phyloP scores from a whole-genome alignment of 2,329 filamentous ascomycete genomes.

The Endoconidiophora polonica region DNA sequence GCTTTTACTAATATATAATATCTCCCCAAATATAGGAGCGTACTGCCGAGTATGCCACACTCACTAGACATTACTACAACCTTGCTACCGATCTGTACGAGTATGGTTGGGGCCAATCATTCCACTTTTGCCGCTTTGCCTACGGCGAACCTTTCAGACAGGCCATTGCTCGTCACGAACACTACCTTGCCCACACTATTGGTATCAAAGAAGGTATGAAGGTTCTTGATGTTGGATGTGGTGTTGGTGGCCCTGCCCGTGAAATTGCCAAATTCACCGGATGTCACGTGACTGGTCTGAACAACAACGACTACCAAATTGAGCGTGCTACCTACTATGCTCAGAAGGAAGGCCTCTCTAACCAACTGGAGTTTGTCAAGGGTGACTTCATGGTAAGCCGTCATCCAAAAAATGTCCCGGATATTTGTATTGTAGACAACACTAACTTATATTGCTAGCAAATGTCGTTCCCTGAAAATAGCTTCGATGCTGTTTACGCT shows the following conservation, averaged over 20 bases:
- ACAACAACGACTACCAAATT: constrained; percentile 99
- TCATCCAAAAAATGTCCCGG: neutral
- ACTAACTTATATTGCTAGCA: constrained; percentile 34
- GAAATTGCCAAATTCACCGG: constrained; percentile 95
- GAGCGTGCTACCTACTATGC: constrained; percentile 81
- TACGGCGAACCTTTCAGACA: constrained; percentile 74
- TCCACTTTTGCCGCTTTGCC: constrained; percentile 95
- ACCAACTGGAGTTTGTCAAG: constrained; percentile 77
- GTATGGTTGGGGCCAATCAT: constrained; percentile 89
- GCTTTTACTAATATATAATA: neutral
- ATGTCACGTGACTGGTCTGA: constrained; percentile 75
- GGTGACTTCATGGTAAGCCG: constrained; percentile 74
- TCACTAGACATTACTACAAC: constrained; percentile 96
- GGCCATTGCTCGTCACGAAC: constrained; percentile 90
- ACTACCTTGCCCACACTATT: constrained; percentile 87
- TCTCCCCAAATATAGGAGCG: constrained; percentile 37
- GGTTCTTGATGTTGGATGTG: constrained; percentile 90
- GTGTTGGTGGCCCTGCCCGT: constrained; percentile 84
- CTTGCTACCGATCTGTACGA: constrained; percentile 93
- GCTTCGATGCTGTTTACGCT: constrained; percentile 87
- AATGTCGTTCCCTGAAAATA: constrained; percentile 87
- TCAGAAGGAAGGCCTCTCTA: constrained; percentile 57
- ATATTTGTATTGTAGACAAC: neutral
- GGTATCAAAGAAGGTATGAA: constrained; percentile 72
- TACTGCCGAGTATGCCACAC: constrained; percentile 74